These are phyloP conservation scores for Dactylellina sp. DNA, from an alignment of 2,329 filamentous ascomycete genomes.

Conservation along the genomic window DNA sequence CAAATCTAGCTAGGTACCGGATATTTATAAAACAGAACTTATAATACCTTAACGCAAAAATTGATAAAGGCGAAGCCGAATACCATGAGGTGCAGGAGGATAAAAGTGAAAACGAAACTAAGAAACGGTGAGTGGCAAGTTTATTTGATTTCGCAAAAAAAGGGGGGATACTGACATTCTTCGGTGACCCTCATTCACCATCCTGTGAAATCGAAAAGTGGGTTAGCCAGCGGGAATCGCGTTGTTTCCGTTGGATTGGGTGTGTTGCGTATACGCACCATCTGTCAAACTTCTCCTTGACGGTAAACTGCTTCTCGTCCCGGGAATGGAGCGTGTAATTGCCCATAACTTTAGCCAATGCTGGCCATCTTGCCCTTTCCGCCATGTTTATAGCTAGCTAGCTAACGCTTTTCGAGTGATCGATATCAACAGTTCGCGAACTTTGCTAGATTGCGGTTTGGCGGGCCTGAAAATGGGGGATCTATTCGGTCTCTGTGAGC, in stretches of 20 bases:
- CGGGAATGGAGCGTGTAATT: conserved; percentile 85
- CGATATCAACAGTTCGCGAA: not conserved
- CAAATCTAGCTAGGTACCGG: not conserved
- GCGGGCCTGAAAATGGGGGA: too few species aligned
- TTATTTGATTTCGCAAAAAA: not conserved
- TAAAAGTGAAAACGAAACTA: conserved; percentile 81
- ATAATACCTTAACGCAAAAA: conserved; percentile 75
- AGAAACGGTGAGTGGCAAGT: conserved; percentile 60
- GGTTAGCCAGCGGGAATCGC: conserved; percentile 9
- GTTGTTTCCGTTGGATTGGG: conserved; percentile 33
- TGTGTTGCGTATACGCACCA: conserved; percentile 66
- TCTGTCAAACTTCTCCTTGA: conserved; percentile 79
- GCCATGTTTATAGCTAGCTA: conserved; percentile 18
- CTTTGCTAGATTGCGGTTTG: not conserved
- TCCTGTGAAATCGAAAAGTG: conserved; percentile 65
- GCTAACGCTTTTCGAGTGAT: too few species aligned
- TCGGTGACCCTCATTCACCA: conserved; percentile 88
- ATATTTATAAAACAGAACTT: not conserved
- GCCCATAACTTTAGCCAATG: conserved; percentile 82
- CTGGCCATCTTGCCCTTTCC: conserved; percentile 84
- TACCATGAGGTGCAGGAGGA: conserved; percentile 78
- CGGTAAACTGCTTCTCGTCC: conserved; percentile 72
- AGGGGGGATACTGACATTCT: conserved; percentile 72
- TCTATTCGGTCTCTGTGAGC: not conserved
- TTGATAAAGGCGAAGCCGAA: conserved; percentile 85